phyloP scores from a whole-genome alignment of 306 rosid genomes.

The Inga oerstediana region DNA sequence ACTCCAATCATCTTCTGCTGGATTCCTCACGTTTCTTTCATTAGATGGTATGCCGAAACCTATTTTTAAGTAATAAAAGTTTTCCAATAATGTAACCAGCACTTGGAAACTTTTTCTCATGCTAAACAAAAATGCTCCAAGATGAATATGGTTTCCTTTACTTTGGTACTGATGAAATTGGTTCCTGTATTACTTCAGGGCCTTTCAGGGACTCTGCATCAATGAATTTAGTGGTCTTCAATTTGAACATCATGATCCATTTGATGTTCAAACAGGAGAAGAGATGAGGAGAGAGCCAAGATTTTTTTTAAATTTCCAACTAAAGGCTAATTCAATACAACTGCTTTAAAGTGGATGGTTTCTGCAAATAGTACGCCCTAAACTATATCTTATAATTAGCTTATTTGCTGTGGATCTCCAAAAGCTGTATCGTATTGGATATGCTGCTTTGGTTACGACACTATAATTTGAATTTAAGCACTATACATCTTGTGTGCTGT shows the following conservation, averaged over 20 bases:
- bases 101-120: conserved; percentile 8
- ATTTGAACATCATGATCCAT: conserved; percentile 80
- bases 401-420: not conserved
- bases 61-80: conserved; percentile 27
- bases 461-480: not conserved
- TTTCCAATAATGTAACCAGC: conserved; percentile 10
- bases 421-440: not conserved
- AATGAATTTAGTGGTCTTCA: conserved; percentile 88
- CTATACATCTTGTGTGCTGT: not conserved
- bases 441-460: not conserved
- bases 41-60: conserved; percentile 71
- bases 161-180: conserved; percentile 24
- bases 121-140: conserved; percentile 7
- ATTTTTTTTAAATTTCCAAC: not conserved
- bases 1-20: conserved; percentile 94
- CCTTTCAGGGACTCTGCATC: conserved; percentile 96
- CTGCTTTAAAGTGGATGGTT: conserved; percentile 11
- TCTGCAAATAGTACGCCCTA: not conserved
- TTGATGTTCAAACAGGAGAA: conserved; percentile 86
- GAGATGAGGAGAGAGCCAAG: conserved; percentile 61
- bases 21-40: conserved; percentile 86
- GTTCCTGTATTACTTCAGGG: conserved; percentile 66
- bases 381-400: not conserved
- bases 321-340: conserved; percentile 11
- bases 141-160: conserved; percentile 24